Evolutionary conservation across 1,139 yeast genomes (phyloP), one percentile per base, ranked within the genome.

Genomic region (Nakaseomyces delphensis): DNA sequence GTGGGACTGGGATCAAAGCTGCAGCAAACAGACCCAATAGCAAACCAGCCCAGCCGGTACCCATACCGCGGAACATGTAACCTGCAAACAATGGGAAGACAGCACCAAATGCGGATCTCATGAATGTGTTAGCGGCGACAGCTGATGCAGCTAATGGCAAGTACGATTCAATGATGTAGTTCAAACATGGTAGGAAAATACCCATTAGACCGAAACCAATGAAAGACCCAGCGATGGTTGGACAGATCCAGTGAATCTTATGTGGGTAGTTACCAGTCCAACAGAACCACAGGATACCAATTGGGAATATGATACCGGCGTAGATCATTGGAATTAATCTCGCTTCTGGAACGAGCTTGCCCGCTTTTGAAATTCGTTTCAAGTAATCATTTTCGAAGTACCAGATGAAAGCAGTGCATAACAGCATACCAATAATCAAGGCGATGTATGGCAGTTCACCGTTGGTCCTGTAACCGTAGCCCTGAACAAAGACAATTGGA

Each of bases 121-220:
- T 61, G 55, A 87, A 78, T 0, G 95, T 79, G 59, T 85, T 85
- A 11, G 83, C 96, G 4, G 96, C 95, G 52, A 87, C 69, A 1
- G 96, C 96, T 20, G 94, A 82, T 4, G 95, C 95, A 3, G 96
- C 94, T 56, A 80, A 78, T 46, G 78, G 61, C 49, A 84, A 69
- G 59, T 86, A 87, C 31, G 83, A 69, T 60, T 87, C 96, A 55
- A 86, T 79, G 54, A 86, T 74, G 61, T 86, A 86, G 59, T 80
- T 83, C 56, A 86, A 66, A 46, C 86, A 75, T 11, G 95, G 81
- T 52, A 83, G 70, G 71, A 86, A 85, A 48, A 86, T 79, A 41
- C 82, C 70, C 55, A 85, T 68, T 50, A 85, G 67, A 21, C 95
- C 95, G 53, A 71, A 74, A 9, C 95, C 96, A 40, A 81, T 72